Base-by-base conservation (phyloP, 768 basidiomycete species). In the Filobasidium wieringae region DNA sequence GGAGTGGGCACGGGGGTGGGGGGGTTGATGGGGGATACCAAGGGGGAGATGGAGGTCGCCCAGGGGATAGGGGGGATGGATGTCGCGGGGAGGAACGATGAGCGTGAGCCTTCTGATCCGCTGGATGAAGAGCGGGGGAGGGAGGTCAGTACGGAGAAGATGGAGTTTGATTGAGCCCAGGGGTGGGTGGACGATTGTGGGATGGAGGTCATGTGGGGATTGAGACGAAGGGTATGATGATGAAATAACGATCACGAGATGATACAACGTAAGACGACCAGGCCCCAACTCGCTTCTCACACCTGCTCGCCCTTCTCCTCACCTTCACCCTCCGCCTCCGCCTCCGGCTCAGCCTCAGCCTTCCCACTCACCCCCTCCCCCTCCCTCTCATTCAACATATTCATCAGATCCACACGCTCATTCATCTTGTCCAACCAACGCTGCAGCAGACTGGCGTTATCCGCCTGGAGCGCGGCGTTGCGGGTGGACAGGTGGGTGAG, bases 381-480 rank as follows among this genome's bases (percentile, higher is more conserved):
- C 52, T 73, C 72, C 55, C 66, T 58, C 55, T 73, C 72, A 52
- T 71, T 70, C n/a, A 65, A 88, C 66, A 87, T 87, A 75, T 97
- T 96, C 87, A 99, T 87, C 75, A 84, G 84, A 73, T 91, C 89
- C 8, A 86, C 93, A 67, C 92, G 91, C 12, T 79, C 76, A 70
- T 95, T 89, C 76, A 95, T 95, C 63, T 86, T 84, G 67, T 97
- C 95, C 8, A 97, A 79, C 93, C 95, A 99, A 17, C 93, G 85
- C 71, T 95, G 90, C 1, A 97, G 79, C 27, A 99, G 81, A 67
- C 88, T 86, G 26, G 91, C 91, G 66, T 99, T 99, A 73, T 99
- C 93, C 66, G 85, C 86, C 51, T 82, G 82, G 32, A 99, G 80
- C n/a, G 78, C 84, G 67, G 82, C 79, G 70, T 93, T 95, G 33